Evolutionary conservation across 331 rosid species (phyloP), one percentile per base, ranked within the genome.

Genomic region (Telfairia occidentalis): DNA sequence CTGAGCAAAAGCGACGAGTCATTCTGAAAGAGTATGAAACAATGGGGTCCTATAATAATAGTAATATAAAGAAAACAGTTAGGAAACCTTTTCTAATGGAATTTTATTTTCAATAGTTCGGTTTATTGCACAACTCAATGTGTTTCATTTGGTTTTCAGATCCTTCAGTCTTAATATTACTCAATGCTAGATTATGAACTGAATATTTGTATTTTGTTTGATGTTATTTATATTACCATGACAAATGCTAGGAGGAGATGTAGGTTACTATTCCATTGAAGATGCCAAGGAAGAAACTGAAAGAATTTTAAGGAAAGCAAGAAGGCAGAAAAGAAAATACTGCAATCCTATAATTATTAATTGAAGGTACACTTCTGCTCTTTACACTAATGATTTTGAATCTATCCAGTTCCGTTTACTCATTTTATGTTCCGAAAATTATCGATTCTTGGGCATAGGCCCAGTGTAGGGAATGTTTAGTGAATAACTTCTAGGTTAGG

Each of bases 321-420:
- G 98, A 80, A 92, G 89, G 85, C 92, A 87, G 52, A 95, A 90
- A 85, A 90, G 97, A 84, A 90, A 79, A 87, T 81, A 43, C 75
- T 42, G 83, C 82, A 82, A 84, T 81, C 72, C 86, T 30, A 83
- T 91, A 83, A 78, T 83, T 76, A 88, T 89, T 76, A 34, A 78
- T 65, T 89, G 86, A 89, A 87, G 92, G 97, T 88, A 86, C 58
- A 32, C 11, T 80, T 74, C 23, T 63, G 64, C 35, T 46, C 65
- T n/a, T 66, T 45, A 71, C 74, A 38, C 53, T 73, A 77, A 15
- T 28, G 43, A 7, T 30, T 45, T 69, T 43, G 21, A 63, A 63
- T 34, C 30, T 37, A 34, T 64, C 28, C 46, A 61, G 71, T 34
- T 64, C 7, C 3, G 54, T 11, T 45, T 12, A 7, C 55, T 70